phyloP scores from a whole-genome alignment of 2,329 filamentous ascomycete genomes.

The Penicillium fuscoglaucum region DNA sequence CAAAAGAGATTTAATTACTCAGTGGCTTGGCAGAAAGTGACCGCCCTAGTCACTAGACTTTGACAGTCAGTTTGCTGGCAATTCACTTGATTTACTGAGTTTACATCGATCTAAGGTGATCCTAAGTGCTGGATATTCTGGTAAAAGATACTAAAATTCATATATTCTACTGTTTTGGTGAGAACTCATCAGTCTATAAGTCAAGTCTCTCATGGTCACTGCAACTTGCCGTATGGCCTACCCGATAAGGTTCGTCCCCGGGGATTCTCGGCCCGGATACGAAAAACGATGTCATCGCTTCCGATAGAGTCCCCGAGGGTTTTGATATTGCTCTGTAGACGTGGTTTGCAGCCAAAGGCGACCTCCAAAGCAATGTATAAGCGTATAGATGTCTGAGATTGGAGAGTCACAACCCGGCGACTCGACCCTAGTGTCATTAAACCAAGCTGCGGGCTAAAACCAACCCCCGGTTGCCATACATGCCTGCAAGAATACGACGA shows the following conservation, averaged over 20 bases:
- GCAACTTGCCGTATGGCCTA: neutral
- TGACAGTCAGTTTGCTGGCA: neutral
- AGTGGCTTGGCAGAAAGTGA: neutral
- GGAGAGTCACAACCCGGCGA: neutral
- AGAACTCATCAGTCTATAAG: neutral
- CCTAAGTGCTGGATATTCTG: accelerated
- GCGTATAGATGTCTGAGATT: too few relatives aligned
- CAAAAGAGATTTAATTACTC: neutral
- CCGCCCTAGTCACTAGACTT: neutral
- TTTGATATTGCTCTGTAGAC: neutral
- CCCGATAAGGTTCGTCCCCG: slow-evolving; percentile 27
- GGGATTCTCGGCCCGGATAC: slow-evolving; percentile 28
- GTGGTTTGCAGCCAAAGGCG: neutral
- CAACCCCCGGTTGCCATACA: neutral
- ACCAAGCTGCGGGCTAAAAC: neutral
- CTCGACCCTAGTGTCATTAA: neutral
- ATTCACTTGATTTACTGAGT: neutral
- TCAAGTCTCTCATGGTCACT: neutral
- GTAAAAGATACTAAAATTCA: neutral
- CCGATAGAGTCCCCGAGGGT: neutral
- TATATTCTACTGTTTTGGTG: neutral
- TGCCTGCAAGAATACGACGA: neutral
- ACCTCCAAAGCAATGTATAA: neutral
- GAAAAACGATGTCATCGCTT: slow-evolving; percentile 6
- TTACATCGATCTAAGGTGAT: neutral